Evolutionary conservation across 805 yeast species (phyloP), one percentile per base, ranked within the genome.

Genomic region (Candida saitoana): DNA sequence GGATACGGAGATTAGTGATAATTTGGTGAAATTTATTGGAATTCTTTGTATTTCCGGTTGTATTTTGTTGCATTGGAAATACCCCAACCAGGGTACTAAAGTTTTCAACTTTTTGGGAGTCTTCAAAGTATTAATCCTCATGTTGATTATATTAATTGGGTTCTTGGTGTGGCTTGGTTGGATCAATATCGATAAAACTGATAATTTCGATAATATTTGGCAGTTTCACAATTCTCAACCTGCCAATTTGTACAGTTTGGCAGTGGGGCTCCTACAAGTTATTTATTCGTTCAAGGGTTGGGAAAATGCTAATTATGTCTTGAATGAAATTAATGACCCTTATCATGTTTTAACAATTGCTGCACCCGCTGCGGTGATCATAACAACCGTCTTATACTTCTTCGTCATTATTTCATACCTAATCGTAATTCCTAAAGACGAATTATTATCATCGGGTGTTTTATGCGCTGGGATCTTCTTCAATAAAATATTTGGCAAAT

Each of bases 271-370:
- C 25, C 55, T 80, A 29, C 76, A 82, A 38, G 73, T 81, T 18
- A 76, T 81, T 11, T 80, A 79, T 52, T 78, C 85, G 0, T 80
- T 79, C 58, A 75, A 80, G 45, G 87, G 87, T 4, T 80, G 86
- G 85, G 86, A 81, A 48, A 80, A 80, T 49, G 82, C 81, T 34
- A 81, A 81, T 52, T 74, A 78, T 48, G 87, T 80, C 1, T 59
- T 80, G 39, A 72, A 74, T 45, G 86, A 80, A 49, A 71, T 80
- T 34, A 65, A 67, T 14, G 68, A 79, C 48, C 87, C 87, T 0
- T 69, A 70, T 34, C 67, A 71, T 24, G 80, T 82, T 0, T 65
- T 80, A 41, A 71, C 74, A n/a, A 61, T 76, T 3, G 81, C 84
- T 0, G 86, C 85, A 1, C 80, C 85, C 0, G 52, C 74, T 15